Conservation (phyloP, 441 rosid species). For the Mallotus repandus region DNA sequence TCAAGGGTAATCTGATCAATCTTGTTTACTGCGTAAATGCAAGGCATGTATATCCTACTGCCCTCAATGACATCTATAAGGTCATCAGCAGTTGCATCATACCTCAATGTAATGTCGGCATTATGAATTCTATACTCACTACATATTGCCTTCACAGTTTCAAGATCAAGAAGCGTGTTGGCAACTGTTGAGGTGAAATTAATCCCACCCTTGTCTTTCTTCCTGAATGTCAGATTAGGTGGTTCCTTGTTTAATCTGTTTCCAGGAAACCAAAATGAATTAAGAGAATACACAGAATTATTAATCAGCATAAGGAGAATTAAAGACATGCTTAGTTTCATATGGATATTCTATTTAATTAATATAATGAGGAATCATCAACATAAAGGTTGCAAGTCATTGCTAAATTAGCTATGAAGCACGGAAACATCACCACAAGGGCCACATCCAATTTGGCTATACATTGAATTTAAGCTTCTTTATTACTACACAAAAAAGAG, state of each 20-base stretch:
- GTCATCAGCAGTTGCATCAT: constrained; percentile 97
- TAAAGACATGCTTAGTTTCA: neutral
- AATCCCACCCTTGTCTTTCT: constrained; percentile 98
- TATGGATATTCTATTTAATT: neutral
- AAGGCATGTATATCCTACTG: constrained; percentile 90
- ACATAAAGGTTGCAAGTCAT: neutral
- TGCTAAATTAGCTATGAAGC: neutral
- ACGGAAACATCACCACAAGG: neutral
- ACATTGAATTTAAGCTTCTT: neutral
- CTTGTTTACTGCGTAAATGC: constrained; percentile 92
- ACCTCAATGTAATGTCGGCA: constrained; percentile 91
- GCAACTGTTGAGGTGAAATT: constrained; percentile 84
- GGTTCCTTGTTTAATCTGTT: constrained; percentile 96
- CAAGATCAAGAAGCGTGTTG: constrained; percentile 83
- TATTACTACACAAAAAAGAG: neutral
- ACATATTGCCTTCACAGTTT: constrained; percentile 95
- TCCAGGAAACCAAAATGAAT: constrained; percentile 20
- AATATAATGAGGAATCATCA: neutral
- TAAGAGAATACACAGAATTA: neutral
- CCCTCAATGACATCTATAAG: constrained; percentile 98
- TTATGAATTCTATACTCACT: constrained; percentile 94
- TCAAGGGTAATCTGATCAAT: constrained; percentile 94
- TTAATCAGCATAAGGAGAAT: neutral
- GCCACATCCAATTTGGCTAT: neutral
- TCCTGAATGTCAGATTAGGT: constrained; percentile 96